Evolutionary conservation across 169 alveolate genomes (phyloP).

Genomic region (Cryptosporidium canis): DNA sequence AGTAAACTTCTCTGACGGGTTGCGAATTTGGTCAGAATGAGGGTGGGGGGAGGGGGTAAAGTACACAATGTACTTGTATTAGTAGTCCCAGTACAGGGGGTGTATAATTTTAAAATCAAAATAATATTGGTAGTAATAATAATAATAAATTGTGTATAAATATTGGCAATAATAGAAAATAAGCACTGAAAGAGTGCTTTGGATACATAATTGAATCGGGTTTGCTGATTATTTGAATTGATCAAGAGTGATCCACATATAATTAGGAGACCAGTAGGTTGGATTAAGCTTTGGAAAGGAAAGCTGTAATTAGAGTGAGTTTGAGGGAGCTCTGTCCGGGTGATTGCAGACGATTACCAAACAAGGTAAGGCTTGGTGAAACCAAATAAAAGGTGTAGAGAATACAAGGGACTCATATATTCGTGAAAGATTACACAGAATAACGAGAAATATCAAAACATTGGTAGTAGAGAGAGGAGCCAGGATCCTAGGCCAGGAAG

Average conservation of each 20-base stretch:
- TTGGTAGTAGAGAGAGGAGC: constrained; percentile 63
- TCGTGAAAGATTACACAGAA: constrained; percentile 32
- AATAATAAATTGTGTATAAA: background rate
- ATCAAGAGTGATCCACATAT: no score
- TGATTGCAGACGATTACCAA: background rate
- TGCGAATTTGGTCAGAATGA: background rate
- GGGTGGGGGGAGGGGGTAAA: constrained; percentile 2
- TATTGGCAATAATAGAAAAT: no score
- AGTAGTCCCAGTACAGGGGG: no score
- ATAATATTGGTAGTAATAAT: background rate
- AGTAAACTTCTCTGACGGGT: background rate
- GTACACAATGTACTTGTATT: background rate
- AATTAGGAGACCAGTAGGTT: no score
- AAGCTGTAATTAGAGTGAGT: no score
- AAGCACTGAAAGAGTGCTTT: no score
- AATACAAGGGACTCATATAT: background rate
- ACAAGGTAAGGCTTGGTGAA: background rate
- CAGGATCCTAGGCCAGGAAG: constrained; percentile 37
- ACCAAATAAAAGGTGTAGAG: background rate
- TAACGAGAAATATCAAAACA: background rate
- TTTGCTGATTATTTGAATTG: no score
- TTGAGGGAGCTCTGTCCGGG: no score
- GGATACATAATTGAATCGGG: no score
- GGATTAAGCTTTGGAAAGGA: no score
- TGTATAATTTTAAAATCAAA: background rate